phyloP scores from a whole-genome alignment of 2,329 filamentous ascomycete genomes.

The Colletotrichum liriopes region DNA sequence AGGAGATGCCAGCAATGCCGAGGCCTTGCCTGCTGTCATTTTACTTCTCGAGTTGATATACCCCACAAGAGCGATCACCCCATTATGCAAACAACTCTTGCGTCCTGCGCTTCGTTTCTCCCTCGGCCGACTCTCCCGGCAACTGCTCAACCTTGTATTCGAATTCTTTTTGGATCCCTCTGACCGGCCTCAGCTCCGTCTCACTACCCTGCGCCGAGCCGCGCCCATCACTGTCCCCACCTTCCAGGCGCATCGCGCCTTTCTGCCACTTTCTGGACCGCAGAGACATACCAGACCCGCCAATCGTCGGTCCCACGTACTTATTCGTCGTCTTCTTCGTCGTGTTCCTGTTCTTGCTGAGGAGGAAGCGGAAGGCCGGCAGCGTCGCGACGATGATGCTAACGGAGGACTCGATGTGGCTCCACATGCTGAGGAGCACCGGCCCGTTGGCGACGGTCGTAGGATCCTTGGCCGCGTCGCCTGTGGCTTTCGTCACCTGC shows the following conservation, averaged over 20 bases:
- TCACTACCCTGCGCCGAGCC: constrained; percentile 22
- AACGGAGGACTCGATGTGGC: constrained; percentile 39
- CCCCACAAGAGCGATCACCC: neutral
- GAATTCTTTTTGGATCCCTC: constrained; percentile 22
- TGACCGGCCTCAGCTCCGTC: constrained; percentile 28
- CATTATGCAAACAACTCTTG: constrained; percentile 13
- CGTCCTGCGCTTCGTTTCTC: constrained; percentile 9
- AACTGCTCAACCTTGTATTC: constrained; percentile 24
- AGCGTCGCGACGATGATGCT: constrained; percentile 40
- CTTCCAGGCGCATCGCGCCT: constrained; percentile 3
- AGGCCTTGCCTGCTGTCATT: neutral
- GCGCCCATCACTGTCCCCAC: neutral
- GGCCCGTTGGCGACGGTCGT: constrained; percentile 38
- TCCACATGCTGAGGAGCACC: constrained; percentile 42
- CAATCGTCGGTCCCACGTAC: constrained; percentile 16
- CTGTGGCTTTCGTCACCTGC: constrained; percentile 32
- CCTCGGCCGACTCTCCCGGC: neutral
- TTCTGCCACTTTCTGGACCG: constrained; percentile 28
- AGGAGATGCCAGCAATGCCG: too few relatives aligned
- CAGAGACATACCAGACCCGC: constrained; percentile 18
- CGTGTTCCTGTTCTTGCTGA: constrained; percentile 26
- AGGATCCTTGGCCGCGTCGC: constrained; percentile 33
- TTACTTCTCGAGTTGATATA: neutral
- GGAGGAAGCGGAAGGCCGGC: constrained; percentile 36
- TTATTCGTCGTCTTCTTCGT: constrained; percentile 19